Conservation (phyloP, 108 stramenopile genomes). For the Hondaea fermentalgiana region DNA sequence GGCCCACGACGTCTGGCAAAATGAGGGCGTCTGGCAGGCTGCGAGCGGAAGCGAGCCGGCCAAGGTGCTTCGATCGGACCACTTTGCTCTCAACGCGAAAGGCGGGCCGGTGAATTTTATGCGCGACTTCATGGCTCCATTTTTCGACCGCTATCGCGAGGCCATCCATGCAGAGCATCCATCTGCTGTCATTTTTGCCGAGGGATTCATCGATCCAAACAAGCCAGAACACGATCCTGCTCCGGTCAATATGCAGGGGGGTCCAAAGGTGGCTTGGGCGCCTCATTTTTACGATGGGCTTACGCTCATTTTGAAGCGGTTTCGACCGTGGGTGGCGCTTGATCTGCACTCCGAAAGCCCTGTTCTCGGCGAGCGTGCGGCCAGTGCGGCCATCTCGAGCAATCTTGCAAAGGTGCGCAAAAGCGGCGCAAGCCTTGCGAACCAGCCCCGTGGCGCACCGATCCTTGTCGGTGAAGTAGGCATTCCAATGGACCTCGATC, state of each 20-base stretch:
- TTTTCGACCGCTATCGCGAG: background rate
- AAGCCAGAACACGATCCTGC: slow-evolving; percentile 16
- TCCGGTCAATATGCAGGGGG: slow-evolving; percentile 1
- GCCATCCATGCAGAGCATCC: background rate
- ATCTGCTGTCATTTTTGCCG: slow-evolving; percentile 19
- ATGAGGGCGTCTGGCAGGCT: slow-evolving; percentile 22
- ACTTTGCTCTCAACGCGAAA: slow-evolving; percentile 1
- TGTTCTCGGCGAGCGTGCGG: background rate
- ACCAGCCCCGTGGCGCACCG: background rate
- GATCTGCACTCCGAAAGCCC: slow-evolving; percentile 22
- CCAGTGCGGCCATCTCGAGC: background rate
- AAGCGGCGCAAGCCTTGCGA: background rate
- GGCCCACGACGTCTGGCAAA: slow-evolving; percentile 22
- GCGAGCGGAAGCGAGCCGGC: background rate
- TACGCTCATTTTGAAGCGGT: slow-evolving; percentile 19
- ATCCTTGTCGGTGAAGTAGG: background rate
- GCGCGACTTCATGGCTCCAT: slow-evolving; percentile 17
- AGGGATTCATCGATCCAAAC: slow-evolving; percentile 23
- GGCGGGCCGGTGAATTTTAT: slow-evolving; percentile 15
- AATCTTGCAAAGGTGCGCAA: background rate
- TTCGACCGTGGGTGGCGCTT: slow-evolving; percentile 19
- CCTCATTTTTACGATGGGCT: slow-evolving; percentile 33
- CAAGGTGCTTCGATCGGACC: background rate
- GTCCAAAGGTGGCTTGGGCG: slow-evolving; percentile 21
- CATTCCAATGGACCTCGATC: slow-evolving; percentile 7